Evolutionary conservation across 2,329 filamentous ascomycete species (phyloP).

Genomic region (Exophiala sp.): DNA sequence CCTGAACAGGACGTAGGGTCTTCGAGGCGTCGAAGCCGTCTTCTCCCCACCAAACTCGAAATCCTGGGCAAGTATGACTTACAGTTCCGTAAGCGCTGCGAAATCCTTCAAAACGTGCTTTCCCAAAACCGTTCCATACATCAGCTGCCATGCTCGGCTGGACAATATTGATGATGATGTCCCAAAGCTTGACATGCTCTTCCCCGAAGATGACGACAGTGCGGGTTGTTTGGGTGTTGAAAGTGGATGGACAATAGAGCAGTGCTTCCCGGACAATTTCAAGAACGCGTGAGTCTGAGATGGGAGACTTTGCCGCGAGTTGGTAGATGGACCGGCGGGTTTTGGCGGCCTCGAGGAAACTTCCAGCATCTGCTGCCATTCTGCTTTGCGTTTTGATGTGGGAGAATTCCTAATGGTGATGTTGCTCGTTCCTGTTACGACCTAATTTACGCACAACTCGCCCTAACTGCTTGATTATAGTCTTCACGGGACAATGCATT

Average conservation of each 20-base stretch:
- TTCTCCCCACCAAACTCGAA: not conserved
- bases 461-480: too few relatives aligned
- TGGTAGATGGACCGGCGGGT: slow-evolving; percentile 8
- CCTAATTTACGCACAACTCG: too few relatives aligned
- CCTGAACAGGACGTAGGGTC: too few relatives aligned
- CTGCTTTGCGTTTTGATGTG: too few relatives aligned
- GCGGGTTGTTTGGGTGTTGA: not conserved
- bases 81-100: not conserved
- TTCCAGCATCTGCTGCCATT: too few relatives aligned
- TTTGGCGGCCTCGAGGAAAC: not conserved
- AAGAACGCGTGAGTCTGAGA: slow-evolving; percentile 11
- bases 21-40: not conserved
- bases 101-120: not conserved
- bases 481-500: too few relatives aligned
- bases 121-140: not conserved
- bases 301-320: slow-evolving; percentile 6
- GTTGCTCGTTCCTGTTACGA: too few relatives aligned
- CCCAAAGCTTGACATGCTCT: not conserved
- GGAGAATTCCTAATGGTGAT: too few relatives aligned
- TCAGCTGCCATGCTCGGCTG: not conserved
- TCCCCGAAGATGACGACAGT: not conserved
- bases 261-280: slow-evolving; percentile 9
- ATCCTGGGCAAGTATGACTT: not conserved
- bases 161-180: not conserved
- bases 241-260: not conserved